A percentile compares a stretch with the other conserved stretches of the same genome.
These are phyloP conservation scores for Combretum micranthum DNA, from an alignment of 345 rosid species.

Conservation along the genomic window DNA sequence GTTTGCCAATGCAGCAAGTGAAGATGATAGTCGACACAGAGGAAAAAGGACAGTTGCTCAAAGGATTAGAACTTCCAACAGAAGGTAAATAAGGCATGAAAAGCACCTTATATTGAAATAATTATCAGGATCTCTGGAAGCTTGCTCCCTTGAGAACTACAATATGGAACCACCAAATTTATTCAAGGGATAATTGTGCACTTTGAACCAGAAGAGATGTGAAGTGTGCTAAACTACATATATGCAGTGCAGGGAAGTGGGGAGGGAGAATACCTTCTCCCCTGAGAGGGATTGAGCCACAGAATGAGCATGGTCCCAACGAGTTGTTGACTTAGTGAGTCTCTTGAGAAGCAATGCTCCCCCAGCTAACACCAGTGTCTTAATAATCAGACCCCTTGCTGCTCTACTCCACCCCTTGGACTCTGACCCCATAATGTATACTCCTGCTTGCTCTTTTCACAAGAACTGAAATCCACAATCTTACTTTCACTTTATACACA, in stretches of 20 bases:
- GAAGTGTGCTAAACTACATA: too few species aligned
- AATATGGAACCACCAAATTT: neutral
- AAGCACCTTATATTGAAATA: slow-evolving; percentile 82
- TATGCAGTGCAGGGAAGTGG: neutral
- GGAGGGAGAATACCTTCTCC: slow-evolving; percentile 44
- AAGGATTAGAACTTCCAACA: neutral
- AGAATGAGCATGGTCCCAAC: slow-evolving; percentile 78
- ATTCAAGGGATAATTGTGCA: too few species aligned
- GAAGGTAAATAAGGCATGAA: neutral
- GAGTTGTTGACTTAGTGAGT: slow-evolving; percentile 88
- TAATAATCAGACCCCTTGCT: slow-evolving; percentile 59
- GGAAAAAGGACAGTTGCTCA: neutral
- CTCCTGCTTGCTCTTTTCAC: too few species aligned
- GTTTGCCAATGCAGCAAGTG: too few species aligned
- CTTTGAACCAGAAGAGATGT: too few species aligned
- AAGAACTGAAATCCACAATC: too few species aligned
- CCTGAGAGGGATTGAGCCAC: slow-evolving; percentile 78
- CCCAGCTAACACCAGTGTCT: slow-evolving; percentile 67
- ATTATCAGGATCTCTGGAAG: slow-evolving; percentile 77
- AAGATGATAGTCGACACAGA: neutral
- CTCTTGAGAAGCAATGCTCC: slow-evolving; percentile 73
- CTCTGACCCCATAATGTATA: slow-evolving; percentile 27
- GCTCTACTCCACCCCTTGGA: slow-evolving; percentile 74
- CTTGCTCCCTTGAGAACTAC: slow-evolving; percentile 83
- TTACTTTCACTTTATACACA: too few species aligned